Evolutionary conservation across 345 rosid species (phyloP), one percentile per base, ranked within the genome.

Genomic region (Eucalyptus paniculata): DNA sequence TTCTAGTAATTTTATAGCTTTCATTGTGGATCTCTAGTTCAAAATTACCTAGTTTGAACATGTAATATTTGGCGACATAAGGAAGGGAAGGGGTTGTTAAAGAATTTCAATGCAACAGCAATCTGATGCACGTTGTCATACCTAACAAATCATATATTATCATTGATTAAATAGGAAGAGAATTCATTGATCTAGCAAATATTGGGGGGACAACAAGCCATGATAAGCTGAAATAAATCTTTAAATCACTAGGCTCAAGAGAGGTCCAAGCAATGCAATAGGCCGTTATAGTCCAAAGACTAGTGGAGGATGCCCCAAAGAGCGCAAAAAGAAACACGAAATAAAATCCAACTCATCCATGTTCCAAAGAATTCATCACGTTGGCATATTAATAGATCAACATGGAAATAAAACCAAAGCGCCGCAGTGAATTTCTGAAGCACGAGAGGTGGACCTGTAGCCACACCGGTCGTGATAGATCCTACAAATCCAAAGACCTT

Each of bases 401-500:
- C 85, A 77, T 37, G 17, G 23, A 72, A 77, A 40, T 40, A 40
- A 37, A 77, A 77, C 17, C 26, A 77, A 40, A 40, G 85, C 15
- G 28, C 45, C 16, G 23, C 82, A 40, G 16, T 23, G 1, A 1
- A 77, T 40, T 77, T 40, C 2, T 26, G 26, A 56, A 60, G 72
- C 56, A 86, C 26, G 30, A 44, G 9, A 28, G 44, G 81, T 23
- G 17, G 44, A 94, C 96, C 97, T 90, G 97, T 94, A 50, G 96
- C 97, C 37, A 91, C 97, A 89, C 95, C 91, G 50, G 97, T 96
- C 15, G 99, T 95, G 72, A 97, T 94, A 50, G 94, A 95, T 30
- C 97, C 98, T 14, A 94, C 97, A 37, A 97, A 95, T 8, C 99
- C 99, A 90, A 95, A 97, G 51, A 95, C 99, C 90, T 95, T 98